Evolutionary conservation across 768 basidiomycete species (phyloP).

Genomic region (Lactarius deliciosus): DNA sequence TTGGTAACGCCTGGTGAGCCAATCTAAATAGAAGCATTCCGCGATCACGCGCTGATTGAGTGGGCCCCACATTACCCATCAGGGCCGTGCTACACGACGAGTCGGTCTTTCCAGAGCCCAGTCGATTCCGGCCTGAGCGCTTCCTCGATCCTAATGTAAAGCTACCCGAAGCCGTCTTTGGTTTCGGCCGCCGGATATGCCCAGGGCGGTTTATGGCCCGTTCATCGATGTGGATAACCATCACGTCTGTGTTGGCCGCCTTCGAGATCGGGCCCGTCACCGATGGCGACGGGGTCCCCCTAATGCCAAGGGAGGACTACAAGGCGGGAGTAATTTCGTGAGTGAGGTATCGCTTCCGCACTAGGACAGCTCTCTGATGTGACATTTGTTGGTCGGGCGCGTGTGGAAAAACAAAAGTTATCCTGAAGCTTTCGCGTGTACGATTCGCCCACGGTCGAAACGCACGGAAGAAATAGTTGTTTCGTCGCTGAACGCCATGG

Average conservation of each 20-base stretch:
- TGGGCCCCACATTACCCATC: too few relatives aligned
- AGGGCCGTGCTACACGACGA: slow-evolving; percentile 27
- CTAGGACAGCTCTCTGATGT: not conserved
- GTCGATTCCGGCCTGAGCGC: slow-evolving; percentile 23
- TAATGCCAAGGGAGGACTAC: slow-evolving; percentile 17
- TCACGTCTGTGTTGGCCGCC: slow-evolving; percentile 19
- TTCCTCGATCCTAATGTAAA: slow-evolving; percentile 21
- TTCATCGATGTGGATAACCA: slow-evolving; percentile 23
- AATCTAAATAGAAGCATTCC: not conserved
- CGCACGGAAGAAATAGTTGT: slow-evolving; percentile 25
- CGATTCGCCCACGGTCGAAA: slow-evolving; percentile 30
- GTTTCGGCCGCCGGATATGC: slow-evolving; percentile 26
- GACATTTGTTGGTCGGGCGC: not conserved
- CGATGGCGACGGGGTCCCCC: slow-evolving; percentile 2
- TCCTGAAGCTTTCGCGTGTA: slow-evolving; percentile 31
- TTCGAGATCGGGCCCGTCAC: slow-evolving; percentile 18
- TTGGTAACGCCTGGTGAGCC: slow-evolving; percentile 31
- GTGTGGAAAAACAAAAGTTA: slow-evolving; percentile 14
- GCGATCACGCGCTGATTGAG: not conserved
- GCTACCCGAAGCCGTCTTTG: slow-evolving; percentile 16
- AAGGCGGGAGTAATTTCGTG: slow-evolving; percentile 22
- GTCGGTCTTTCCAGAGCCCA: slow-evolving; percentile 19
- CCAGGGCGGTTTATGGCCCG: slow-evolving; percentile 26
- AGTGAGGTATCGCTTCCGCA: not conserved
- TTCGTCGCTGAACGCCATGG: slow-evolving; percentile 1